Base-by-base conservation (phyloP, 495 filamentous ascomycete genomes). In the Aspergillus conjunctus region DNA sequence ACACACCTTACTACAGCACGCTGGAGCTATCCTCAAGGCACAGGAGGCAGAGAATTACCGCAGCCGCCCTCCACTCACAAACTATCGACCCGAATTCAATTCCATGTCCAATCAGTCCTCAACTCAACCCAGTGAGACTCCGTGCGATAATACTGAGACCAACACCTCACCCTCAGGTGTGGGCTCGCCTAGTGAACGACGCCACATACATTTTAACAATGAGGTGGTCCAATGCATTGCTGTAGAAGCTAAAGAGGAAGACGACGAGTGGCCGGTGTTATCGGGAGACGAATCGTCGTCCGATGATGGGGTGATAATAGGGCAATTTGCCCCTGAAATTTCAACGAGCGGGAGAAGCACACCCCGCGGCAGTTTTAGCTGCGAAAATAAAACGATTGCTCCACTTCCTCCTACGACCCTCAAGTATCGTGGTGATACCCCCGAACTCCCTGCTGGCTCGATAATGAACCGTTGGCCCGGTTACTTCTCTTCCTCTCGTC, bases 151-250 rank as follows among this genome's bases (percentile, higher is more conserved):
- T 45, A 71, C 72, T 18, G 41, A 70, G 33, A 71, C 72, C 4
- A 72, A 73, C 31, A 64, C 72, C 4, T 73, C 78, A 1, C 79
- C 79, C 3, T 78, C 81, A 0, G 74, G 80, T 11, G 58, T 88
- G 37, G 75, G 77, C 3, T 93, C 91, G 5, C 92, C 92, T 6
- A 76, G 75, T 54, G 90, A 89, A 66, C 82, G 80, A 58, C 91
- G 88, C 45, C 94, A 96, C 69, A 98, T 98, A 51, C 91, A 96
- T 70, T 98, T 98, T 76, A 94, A 97, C 71, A 88, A 97, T 68
- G 90, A 91, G 73, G 94, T 98, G 11, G 86, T 91, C 66, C 93
- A 98, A 69, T 97, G 92, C 67, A 97, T 97, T 54, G 94, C 94
- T 4, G 88, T 98, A 22, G 92, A 98, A 26, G 80, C 85, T 55